Evolutionary conservation across 2,329 filamentous ascomycete genomes (phyloP).

Genomic region (Coleophoma cylindrospora): DNA sequence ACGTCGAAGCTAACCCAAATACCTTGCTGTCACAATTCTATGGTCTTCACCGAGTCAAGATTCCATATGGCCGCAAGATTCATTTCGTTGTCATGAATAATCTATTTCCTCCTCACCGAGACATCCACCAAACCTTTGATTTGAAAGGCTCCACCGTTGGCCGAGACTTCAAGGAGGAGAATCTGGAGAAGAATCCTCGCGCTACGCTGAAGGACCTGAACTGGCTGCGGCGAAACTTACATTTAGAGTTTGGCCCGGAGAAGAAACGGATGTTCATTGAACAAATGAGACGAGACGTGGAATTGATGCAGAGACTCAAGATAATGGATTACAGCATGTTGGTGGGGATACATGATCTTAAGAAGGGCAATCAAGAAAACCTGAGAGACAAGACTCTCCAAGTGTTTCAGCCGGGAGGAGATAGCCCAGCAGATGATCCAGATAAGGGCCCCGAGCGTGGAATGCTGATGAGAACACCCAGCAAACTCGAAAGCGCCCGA

Average conservation of each 20-base stretch:
- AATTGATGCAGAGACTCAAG: constrained; percentile 77
- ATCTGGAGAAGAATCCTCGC: constrained; percentile 80
- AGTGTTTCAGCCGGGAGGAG: constrained; percentile 87
- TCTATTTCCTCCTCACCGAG: constrained; percentile 91
- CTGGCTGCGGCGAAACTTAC: constrained; percentile 81
- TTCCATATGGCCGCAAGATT: constrained; percentile 96
- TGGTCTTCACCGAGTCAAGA: constrained; percentile 94
- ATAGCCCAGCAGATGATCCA: constrained; percentile 50
- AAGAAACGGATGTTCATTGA: constrained; percentile 87
- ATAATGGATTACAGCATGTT: constrained; percentile 99
- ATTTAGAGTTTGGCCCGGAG: constrained; percentile 80
- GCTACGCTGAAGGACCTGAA: constrained; percentile 96
- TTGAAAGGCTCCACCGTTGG: constrained; percentile 95
- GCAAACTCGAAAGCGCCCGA: constrained; percentile 83
- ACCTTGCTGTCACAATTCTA: constrained; percentile 98
- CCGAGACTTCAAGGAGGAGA: constrained; percentile 83
- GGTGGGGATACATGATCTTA: constrained; percentile 87
- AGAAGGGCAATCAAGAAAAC: constrained; percentile 91
- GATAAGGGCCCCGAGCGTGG: constrained; percentile 31
- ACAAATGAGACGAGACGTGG: constrained; percentile 84
- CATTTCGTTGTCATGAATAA: constrained; percentile 99
- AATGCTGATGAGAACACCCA: constrained; percentile 80
- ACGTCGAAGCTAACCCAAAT: constrained; percentile 90
- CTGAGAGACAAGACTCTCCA: constrained; percentile 83
- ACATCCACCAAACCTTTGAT: constrained; percentile 96